These are phyloP conservation scores for Phyllosticta capitalensis DNA, from an alignment of 2,329 filamentous ascomycete species.

Conservation along the genomic window DNA sequence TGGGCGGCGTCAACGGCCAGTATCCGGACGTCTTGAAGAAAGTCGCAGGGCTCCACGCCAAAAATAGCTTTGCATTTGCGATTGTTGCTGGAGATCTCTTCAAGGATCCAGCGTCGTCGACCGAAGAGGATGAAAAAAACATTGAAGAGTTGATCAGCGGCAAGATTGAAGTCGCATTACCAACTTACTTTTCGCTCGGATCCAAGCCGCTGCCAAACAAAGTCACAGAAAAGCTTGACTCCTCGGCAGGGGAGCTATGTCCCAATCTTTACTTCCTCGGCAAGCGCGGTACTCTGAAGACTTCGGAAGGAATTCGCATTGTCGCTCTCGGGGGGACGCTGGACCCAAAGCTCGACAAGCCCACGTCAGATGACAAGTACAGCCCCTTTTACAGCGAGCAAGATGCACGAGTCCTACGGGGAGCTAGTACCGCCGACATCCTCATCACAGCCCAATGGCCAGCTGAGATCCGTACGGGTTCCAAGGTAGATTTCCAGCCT, in stretches of 20 bases:
- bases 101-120: constrained; percentile 35
- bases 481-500: constrained; percentile 52
- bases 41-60: constrained; percentile 67
- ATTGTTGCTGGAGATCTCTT: constrained; percentile 82
- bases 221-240: constrained; percentile 64
- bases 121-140: constrained; percentile 46
- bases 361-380: constrained; percentile 61
- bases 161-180: constrained; percentile 63
- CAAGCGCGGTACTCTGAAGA: constrained; percentile 79
- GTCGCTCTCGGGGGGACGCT: constrained; percentile 73
- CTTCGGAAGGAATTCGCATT: constrained; percentile 78
- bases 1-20: constrained; percentile 75
- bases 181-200: constrained; percentile 86
- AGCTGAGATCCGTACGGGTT: constrained; percentile 57
- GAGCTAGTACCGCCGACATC: constrained; percentile 73
- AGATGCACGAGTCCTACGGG: constrained; percentile 66
- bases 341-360: constrained; percentile 50
- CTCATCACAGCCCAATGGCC: constrained; percentile 85
- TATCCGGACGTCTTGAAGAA: constrained; percentile 70
- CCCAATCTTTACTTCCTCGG: constrained; percentile 86
- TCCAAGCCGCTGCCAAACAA: constrained; percentile 58
- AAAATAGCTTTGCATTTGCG: constrained; percentile 80
- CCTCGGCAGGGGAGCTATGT: constrained; percentile 62
- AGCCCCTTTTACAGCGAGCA: constrained; percentile 67
- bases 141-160: constrained; percentile 56